phyloP scores from a whole-genome alignment of 2,329 filamentous ascomycete species.

The Calonectria leucothoes region DNA sequence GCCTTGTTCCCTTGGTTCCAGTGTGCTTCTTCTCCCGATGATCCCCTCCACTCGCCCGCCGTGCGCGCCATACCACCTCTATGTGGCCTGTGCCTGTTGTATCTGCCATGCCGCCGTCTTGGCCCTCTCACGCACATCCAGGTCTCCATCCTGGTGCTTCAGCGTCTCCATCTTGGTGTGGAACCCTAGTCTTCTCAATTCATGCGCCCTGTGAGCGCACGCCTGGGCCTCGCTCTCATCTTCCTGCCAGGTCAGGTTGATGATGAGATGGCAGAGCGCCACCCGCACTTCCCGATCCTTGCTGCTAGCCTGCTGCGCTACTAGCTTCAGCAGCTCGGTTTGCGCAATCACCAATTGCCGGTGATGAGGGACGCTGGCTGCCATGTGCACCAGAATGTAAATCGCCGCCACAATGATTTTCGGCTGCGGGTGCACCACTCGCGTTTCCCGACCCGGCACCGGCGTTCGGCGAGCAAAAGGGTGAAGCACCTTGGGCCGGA shows the following conservation, averaged over 20 bases:
- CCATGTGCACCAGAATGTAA: conserved; percentile 88
- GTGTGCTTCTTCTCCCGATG: neutral
- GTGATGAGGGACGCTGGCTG: conserved; percentile 82
- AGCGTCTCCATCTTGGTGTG: conserved; percentile 72
- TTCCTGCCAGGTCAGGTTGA: conserved; percentile 88
- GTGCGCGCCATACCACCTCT: conserved; percentile 16
- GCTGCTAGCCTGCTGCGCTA: conserved; percentile 80
- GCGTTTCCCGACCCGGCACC: conserved; percentile 52
- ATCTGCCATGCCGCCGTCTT: conserved; percentile 84
- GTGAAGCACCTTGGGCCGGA: conserved; percentile 71
- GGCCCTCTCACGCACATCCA: conserved; percentile 86
- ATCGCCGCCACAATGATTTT: conserved; percentile 84
- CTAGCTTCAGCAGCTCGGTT: conserved; percentile 77
- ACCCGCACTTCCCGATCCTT: conserved; percentile 79
- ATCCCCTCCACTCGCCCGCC: neutral
- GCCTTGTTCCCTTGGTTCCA: neutral
- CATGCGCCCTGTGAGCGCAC: conserved; percentile 73
- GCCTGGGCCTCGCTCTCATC: conserved; percentile 74
- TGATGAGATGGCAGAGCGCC: conserved; percentile 84
- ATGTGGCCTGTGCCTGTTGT: conserved; percentile 57
- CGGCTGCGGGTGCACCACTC: conserved; percentile 66
- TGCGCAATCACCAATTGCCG: conserved; percentile 83
- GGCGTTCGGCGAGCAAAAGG: conserved; percentile 60
- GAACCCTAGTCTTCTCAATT: conserved; percentile 79
- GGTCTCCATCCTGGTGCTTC: conserved; percentile 74